phyloP scores from a whole-genome alignment of 805 yeast species.

The Nakazawaea wyomingensis region DNA sequence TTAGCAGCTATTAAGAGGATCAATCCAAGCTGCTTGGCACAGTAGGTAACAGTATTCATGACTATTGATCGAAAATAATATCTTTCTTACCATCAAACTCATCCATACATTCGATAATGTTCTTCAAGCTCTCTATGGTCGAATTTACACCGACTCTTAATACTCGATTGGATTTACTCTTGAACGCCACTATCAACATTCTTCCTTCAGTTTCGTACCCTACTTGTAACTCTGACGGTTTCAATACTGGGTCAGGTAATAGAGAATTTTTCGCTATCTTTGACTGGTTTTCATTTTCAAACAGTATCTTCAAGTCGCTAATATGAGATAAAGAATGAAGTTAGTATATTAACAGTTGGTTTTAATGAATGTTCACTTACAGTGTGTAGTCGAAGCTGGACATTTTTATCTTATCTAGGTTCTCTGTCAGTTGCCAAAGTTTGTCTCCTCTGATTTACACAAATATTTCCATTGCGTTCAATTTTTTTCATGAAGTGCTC shows the following conservation, averaged over 20 bases:
- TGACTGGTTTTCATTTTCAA: slow-evolving; percentile 55
- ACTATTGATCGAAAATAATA: background rate
- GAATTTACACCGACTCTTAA: slow-evolving; percentile 83
- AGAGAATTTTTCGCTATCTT: slow-evolving; percentile 55
- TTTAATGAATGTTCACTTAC: no score
- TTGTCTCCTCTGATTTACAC: no score
- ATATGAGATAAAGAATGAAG: background rate
- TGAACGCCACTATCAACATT: slow-evolving; percentile 41
- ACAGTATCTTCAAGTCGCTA: slow-evolving; percentile 55
- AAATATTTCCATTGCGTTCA: no score
- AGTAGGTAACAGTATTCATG: background rate
- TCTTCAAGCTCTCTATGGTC: slow-evolving; percentile 68
- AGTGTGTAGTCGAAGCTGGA: background rate
- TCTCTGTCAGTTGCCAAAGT: background rate
- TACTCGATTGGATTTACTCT: slow-evolving; percentile 65
- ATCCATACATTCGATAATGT: slow-evolving; percentile 76
- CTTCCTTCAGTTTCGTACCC: slow-evolving; percentile 31
- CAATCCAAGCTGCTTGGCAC: no score
- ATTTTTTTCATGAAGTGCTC: no score
- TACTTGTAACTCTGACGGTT: slow-evolving; percentile 58
- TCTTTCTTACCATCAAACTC: slow-evolving; percentile 42
- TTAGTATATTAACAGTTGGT: no score
- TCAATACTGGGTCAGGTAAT: slow-evolving; percentile 76
- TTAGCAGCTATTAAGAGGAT: no score
- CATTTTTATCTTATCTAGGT: background rate